Evolutionary conservation across 306 rosid genomes (phyloP).

Genomic region (Begonia fuchsioides): DNA sequence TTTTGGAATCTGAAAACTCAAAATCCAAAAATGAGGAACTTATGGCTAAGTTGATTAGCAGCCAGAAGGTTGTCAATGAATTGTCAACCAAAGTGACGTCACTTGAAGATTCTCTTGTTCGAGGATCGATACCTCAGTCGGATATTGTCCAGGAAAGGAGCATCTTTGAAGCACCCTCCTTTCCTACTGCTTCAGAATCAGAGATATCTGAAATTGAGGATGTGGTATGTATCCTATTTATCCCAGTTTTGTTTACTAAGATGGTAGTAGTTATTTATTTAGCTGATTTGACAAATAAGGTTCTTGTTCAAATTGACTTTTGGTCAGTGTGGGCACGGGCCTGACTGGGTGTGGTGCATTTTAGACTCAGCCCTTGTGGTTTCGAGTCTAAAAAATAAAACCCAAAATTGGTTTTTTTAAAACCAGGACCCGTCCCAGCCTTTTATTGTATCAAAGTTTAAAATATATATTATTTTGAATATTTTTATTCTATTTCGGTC

Average conservation of each 20-base stretch:
- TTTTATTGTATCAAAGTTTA: too few relatives aligned
- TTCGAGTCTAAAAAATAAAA: too few relatives aligned
- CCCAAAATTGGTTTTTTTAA: too few relatives aligned
- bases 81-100: conserved; percentile 46
- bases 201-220: conserved; percentile 95
- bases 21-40: conserved; percentile 64
- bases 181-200: conserved; percentile 65
- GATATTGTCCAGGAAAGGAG: conserved; percentile 73
- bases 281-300: too few relatives aligned
- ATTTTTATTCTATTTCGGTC: too few relatives aligned
- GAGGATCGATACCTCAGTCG: conserved; percentile 32
- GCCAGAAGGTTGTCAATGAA: conserved; percentile 68
- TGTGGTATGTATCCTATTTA: conserved; percentile 29
- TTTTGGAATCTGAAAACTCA: conserved; percentile 53
- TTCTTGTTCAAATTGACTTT: too few relatives aligned
- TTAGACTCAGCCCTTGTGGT: too few relatives aligned
- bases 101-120: conserved; percentile 46
- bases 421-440: too few relatives aligned
- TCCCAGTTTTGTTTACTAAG: neutral
- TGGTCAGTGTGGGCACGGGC: too few relatives aligned
- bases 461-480: too few relatives aligned
- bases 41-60: conserved; percentile 38
- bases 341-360: too few relatives aligned
- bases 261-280: too few relatives aligned
- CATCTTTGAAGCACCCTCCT: conserved; percentile 51